phyloP scores from a whole-genome alignment of 306 rosid genomes.

The Boehmeria nivea region DNA sequence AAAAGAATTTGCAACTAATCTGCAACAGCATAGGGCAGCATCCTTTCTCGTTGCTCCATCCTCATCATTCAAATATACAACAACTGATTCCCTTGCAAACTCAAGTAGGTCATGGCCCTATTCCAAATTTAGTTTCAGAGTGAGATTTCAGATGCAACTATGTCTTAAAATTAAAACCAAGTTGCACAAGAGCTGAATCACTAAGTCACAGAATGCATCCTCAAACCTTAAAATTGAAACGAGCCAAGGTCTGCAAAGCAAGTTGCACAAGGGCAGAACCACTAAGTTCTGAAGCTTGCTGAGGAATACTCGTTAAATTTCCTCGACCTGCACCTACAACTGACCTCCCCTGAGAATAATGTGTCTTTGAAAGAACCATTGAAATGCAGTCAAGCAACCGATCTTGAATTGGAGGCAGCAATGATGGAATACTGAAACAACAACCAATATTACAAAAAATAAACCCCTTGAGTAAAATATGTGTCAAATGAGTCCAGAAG shows the following conservation, averaged over 20 bases:
- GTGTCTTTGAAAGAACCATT: constrained; percentile 80
- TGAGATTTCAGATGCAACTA: constrained; percentile 10
- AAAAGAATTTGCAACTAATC: constrained; percentile 78
- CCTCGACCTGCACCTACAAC: constrained; percentile 51
- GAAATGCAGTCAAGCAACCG: constrained; percentile 90
- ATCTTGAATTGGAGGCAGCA: constrained; percentile 88
- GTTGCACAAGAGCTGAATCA: neutral
- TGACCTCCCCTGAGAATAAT: constrained; percentile 61
- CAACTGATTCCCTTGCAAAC: constrained; percentile 90
- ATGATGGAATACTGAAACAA: constrained; percentile 65
- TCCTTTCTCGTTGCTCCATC: constrained; percentile 87
- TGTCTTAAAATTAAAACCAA: no score
- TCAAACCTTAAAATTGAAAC: constrained; percentile 85
- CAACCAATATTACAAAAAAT: constrained; percentile 18
- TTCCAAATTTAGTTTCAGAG: constrained; percentile 24
- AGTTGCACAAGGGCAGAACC: constrained; percentile 79
- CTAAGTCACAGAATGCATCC: constrained; percentile 12
- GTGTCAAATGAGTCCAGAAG: constrained; percentile 11
- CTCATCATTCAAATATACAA: constrained; percentile 91
- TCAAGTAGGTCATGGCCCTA: constrained; percentile 97
- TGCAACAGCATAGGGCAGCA: constrained; percentile 96
- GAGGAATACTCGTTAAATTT: constrained; percentile 46
- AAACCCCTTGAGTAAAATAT: constrained; percentile 13
- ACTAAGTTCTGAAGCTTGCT: constrained; percentile 67
- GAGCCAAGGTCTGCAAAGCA: constrained; percentile 94